These are phyloP conservation scores for Spathaspora hagerdaliae DNA, from an alignment of 805 yeast genomes.

Conservation along the genomic window DNA sequence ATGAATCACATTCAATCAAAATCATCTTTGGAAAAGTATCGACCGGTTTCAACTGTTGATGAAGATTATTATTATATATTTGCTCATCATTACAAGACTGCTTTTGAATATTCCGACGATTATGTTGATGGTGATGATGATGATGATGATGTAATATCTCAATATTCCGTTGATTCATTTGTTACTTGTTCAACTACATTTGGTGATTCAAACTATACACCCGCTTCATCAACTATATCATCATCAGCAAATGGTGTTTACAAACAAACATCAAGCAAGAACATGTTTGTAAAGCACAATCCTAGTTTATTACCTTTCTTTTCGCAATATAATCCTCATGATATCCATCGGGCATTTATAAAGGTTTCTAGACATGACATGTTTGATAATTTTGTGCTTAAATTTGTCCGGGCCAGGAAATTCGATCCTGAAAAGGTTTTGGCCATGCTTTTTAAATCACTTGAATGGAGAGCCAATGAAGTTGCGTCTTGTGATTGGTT, in stretches of 20 bases:
- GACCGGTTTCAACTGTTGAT: conserved; percentile 18
- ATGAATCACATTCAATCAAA: conserved; percentile 23
- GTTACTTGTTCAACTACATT: conserved; percentile 27
- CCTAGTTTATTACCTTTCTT: conserved; percentile 47
- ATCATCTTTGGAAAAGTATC: conserved; percentile 22
- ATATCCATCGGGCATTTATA: conserved; percentile 46
- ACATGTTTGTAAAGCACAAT: background rate
- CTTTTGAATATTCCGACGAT: conserved; percentile 15
- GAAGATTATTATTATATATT: conserved; percentile 17
- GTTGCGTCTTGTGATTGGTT: conserved; percentile 58
- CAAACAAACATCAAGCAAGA: conserved; percentile 11
- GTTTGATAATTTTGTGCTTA: conserved; percentile 72
- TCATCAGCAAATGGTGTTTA: background rate
- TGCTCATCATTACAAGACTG: conserved; percentile 14
- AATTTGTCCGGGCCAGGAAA: conserved; percentile 84
- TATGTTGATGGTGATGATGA: conserved; percentile 13
- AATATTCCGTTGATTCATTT: conserved; percentile 27
- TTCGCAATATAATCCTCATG: conserved; percentile 48
- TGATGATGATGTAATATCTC: conserved; percentile 11
- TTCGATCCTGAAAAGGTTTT: conserved; percentile 70
- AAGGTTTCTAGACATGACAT: conserved; percentile 55
- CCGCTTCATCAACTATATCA: background rate
- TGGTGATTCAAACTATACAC: conserved; percentile 9
- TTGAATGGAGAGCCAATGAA: conserved; percentile 70
- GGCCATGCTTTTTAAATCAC: conserved; percentile 66